These are phyloP conservation scores for Aegle marmelos DNA, from an alignment of 345 rosid species.

Conservation along the genomic window DNA sequence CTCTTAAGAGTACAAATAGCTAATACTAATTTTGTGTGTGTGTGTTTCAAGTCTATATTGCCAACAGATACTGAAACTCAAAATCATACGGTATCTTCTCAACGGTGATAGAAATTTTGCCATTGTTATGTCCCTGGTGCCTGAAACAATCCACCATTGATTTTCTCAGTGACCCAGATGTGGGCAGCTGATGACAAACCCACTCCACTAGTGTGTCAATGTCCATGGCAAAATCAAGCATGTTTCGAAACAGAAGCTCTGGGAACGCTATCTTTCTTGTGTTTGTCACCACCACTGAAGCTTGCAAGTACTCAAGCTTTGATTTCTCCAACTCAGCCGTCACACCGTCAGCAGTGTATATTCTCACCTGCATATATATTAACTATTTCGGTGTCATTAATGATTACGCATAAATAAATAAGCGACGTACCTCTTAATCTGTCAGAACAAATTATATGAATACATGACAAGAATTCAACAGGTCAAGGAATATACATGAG, in stretches of 20 bases:
- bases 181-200: conserved; percentile 87
- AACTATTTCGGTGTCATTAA: neutral
- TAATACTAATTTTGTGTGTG: neutral
- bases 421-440: too few species aligned
- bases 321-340: conserved; percentile 68
- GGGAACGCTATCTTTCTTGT: conserved; percentile 74
- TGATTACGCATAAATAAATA: neutral
- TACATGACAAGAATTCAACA: neutral
- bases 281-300: conserved; percentile 63
- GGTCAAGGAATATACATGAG: too few species aligned
- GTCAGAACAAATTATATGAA: too few species aligned
- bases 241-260: conserved; percentile 61
- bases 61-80: conserved; percentile 81
- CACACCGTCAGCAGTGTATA: conserved; percentile 77
- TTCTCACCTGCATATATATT: conserved; percentile 53
- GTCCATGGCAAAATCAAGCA: conserved; percentile 50
- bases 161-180: conserved; percentile 79
- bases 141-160: conserved; percentile 89
- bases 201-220: conserved; percentile 68
- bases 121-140: conserved; percentile 34
- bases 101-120: conserved; percentile 45
- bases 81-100: conserved; percentile 79
- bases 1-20: neutral
- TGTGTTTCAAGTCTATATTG: conserved; percentile 38
- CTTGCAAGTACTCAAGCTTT: conserved; percentile 86